phyloP scores from a whole-genome alignment of 2,329 filamentous ascomycete genomes.

The Aspergillus aculeatinus region DNA sequence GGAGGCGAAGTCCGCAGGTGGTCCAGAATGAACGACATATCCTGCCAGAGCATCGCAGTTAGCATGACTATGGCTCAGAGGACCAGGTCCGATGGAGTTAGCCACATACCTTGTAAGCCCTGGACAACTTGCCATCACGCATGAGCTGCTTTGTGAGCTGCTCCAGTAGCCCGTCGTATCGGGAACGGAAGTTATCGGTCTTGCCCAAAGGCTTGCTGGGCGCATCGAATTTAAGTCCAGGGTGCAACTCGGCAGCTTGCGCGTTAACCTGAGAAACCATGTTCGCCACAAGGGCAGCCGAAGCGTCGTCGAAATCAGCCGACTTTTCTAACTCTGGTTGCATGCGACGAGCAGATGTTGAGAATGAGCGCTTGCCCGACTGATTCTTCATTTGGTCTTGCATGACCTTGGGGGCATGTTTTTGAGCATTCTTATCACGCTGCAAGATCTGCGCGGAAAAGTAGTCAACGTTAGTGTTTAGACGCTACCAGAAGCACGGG shows the following conservation, averaged over 20 bases:
- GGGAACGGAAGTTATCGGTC: conserved; percentile 66
- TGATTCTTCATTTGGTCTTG: conserved; percentile 56
- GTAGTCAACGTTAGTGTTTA: background rate
- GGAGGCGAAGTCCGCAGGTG: conserved; percentile 79
- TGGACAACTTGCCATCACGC: conserved; percentile 83
- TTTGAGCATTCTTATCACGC: conserved; percentile 60
- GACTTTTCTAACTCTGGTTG: conserved; percentile 26
- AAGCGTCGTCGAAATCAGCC: conserved; percentile 27
- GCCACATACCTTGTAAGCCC: conserved; percentile 73
- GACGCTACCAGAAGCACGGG: background rate
- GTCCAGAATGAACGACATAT: conserved; percentile 80
- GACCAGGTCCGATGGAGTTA: background rate
- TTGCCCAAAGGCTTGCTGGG: conserved; percentile 64
- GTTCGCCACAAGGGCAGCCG: conserved; percentile 33
- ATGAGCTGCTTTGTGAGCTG: conserved; percentile 91
- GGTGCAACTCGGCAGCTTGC: conserved; percentile 36
- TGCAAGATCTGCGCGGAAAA: conserved; percentile 55
- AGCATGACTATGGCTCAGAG: background rate
- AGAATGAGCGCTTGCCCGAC: conserved; percentile 55
- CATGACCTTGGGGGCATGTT: conserved; percentile 66
- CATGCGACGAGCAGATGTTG: conserved; percentile 51
- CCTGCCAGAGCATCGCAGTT: conserved; percentile 49
- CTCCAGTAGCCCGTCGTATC: conserved; percentile 80
- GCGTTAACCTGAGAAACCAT: conserved; percentile 39
- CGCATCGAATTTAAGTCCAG: conserved; percentile 75